A percentile compares a stretch with the other conserved stretches of the same genome.
phyloP scores from a whole-genome alignment of 2,329 filamentous ascomycete species.

The Paraconiothyrium sp. region DNA sequence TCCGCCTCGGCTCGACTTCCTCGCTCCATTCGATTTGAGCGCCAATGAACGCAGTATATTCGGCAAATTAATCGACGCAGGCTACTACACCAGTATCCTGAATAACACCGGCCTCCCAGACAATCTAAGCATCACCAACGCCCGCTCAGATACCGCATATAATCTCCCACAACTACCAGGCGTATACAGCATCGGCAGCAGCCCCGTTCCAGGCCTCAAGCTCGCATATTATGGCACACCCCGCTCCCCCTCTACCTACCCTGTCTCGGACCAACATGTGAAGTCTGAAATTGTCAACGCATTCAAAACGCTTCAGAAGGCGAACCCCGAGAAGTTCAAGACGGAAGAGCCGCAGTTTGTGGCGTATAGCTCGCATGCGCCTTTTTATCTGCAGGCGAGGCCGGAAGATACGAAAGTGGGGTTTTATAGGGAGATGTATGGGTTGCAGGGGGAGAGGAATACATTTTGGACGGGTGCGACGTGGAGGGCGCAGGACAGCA shows the following conservation, averaged over 20 bases:
- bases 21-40: conserved; percentile 51
- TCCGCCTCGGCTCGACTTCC: conserved; percentile 50
- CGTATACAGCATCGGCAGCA: conserved; percentile 24
- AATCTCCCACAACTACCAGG: conserved; percentile 43
- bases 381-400: conserved; percentile 27
- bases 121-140: conserved; percentile 34
- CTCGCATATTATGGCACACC: conserved; percentile 5
- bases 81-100: conserved; percentile 53
- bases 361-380: conserved; percentile 34
- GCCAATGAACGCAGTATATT: conserved; percentile 50
- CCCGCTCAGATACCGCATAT: conserved; percentile 33
- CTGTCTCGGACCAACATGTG: not conserved
- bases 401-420: conserved; percentile 24
- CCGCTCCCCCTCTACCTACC: not conserved
- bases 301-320: conserved; percentile 22
- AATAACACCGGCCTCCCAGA: conserved; percentile 51
- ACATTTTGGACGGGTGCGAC: conserved; percentile 36
- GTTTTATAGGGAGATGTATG: conserved; percentile 34
- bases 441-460: conserved; percentile 29
- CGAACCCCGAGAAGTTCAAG: conserved; percentile 18
- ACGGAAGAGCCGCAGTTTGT: conserved; percentile 26
- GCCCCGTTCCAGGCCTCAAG: not conserved
- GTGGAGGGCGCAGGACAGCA: conserved; percentile 30
- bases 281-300: not conserved
- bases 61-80: conserved; percentile 47